Conservation (phyloP, 768 basidiomycete genomes). For the Tephrocybe sp. region DNA sequence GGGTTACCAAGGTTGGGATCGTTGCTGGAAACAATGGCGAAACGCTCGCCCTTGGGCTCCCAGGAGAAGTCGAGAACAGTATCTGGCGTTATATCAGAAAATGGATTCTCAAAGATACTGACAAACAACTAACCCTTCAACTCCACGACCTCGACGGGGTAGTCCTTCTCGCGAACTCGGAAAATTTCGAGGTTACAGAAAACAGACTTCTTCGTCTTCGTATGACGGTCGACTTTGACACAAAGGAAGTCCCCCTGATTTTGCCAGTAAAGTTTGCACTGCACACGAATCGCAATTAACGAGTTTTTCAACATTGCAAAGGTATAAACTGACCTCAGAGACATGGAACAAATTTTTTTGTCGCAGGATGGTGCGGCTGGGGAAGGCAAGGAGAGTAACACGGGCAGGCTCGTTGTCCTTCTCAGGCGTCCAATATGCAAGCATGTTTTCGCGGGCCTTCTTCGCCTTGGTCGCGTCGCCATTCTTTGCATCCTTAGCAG, state of each 20-base stretch:
- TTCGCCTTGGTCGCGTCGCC: slow-evolving; percentile 45
- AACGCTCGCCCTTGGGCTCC: slow-evolving; percentile 98
- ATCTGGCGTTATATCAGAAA: slow-evolving; percentile 43
- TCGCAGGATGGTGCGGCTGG: slow-evolving; percentile 76
- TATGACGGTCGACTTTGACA: slow-evolving; percentile 98
- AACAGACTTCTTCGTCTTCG: slow-evolving; percentile 97
- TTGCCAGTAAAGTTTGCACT: slow-evolving; percentile 99
- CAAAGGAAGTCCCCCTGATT: slow-evolving; percentile 98
- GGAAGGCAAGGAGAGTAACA: slow-evolving; percentile 90
- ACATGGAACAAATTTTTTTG: slow-evolving; percentile 99
- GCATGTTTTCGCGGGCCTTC: slow-evolving; percentile 83
- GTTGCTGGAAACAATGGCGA: slow-evolving; percentile 90
- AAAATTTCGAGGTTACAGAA: slow-evolving; percentile 99
- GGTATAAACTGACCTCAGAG: slow-evolving; percentile 67
- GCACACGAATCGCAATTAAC: slow-evolving; percentile 11
- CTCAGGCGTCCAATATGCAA: slow-evolving; percentile 98
- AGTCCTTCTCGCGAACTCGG: slow-evolving; percentile 95
- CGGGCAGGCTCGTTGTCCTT: slow-evolving; percentile 94
- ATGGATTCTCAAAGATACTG: background rate
- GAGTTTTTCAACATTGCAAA: slow-evolving; percentile 1
- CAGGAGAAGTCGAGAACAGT: slow-evolving; percentile 95
- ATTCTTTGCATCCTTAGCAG: slow-evolving; percentile 46
- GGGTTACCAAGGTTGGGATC: slow-evolving; percentile 93
- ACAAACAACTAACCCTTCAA: slow-evolving; percentile 67
- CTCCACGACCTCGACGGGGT: slow-evolving; percentile 96